Evolutionary conservation across 1,139 yeast species (phyloP).

Genomic region (Pneumocystis wakefieldiae): DNA sequence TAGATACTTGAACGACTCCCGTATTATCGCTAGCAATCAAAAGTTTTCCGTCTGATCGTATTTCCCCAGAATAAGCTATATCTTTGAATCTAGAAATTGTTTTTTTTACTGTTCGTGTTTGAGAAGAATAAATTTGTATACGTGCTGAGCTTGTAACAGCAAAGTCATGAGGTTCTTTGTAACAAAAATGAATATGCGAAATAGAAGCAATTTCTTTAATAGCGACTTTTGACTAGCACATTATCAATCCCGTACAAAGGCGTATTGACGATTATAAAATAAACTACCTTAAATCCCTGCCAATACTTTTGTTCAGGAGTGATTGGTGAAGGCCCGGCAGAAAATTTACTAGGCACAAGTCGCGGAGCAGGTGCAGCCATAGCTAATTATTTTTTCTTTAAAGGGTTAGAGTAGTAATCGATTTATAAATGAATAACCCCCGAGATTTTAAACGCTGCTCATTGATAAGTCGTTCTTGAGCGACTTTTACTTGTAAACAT

Average conservation of each 20-base stretch:
- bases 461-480: too few species aligned
- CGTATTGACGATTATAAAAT: conserved; percentile 3
- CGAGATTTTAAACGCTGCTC: too few species aligned
- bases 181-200: conserved; percentile 75
- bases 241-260: neutral
- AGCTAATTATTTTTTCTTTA: neutral
- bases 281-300: conserved; percentile 49
- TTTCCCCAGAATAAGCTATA: conserved; percentile 74
- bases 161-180: conserved; percentile 74
- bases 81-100: conserved; percentile 87
- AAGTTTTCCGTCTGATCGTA: conserved; percentile 66
- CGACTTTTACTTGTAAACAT: too few species aligned
- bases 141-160: conserved; percentile 88
- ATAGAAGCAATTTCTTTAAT: conserved; percentile 91
- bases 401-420: too few species aligned
- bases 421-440: too few species aligned
- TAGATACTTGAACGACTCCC: conserved; percentile 48
- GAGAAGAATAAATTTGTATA: conserved; percentile 80
- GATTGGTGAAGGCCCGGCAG: conserved; percentile 67
- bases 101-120: conserved; percentile 78
- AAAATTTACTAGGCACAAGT: conserved; percentile 52
- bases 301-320: conserved; percentile 93
- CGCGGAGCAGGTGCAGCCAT: conserved; percentile 75
- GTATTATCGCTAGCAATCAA: conserved; percentile 81
- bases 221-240: conserved; percentile 48